Conservation (phyloP, 768 basidiomycete genomes). For the Hericium rajendrae region DNA sequence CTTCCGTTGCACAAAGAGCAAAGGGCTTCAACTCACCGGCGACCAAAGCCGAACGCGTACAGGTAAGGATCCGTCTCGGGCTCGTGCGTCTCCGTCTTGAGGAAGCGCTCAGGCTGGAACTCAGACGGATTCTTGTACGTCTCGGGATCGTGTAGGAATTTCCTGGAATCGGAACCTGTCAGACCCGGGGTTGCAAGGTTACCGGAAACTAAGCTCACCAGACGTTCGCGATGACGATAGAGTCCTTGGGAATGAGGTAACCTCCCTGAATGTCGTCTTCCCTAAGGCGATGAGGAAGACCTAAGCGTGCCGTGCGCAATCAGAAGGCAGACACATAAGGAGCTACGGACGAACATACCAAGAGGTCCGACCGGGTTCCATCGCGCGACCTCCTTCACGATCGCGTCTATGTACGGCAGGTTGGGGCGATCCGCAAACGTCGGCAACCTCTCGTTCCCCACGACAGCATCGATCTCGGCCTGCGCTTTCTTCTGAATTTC, state of each 20-base stretch:
- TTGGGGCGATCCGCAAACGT: constrained; percentile 17
- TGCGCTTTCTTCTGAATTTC: constrained; percentile 15
- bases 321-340: neutral
- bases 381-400: constrained; percentile 17
- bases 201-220: neutral
- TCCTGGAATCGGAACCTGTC: constrained; percentile 9
- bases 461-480: constrained; percentile 18
- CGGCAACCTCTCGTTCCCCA: constrained; percentile 17
- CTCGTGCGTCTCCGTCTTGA: neutral
- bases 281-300: constrained; percentile 1
- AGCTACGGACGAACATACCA: neutral
- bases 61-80: neutral
- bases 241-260: constrained; percentile 12
- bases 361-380: constrained; percentile 2
- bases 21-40: neutral
- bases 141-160: constrained; percentile 24
- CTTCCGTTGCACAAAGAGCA: neutral
- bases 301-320: neutral
- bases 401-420: constrained; percentile 21
- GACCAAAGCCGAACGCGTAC: neutral
- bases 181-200: neutral
- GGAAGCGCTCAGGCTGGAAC: neutral
- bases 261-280: constrained; percentile 9
- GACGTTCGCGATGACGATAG: constrained; percentile 9
- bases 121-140: constrained; percentile 23